Base-by-base conservation (phyloP, 176 grass and related monocot genomes). In the Carex littledalei region DNA sequence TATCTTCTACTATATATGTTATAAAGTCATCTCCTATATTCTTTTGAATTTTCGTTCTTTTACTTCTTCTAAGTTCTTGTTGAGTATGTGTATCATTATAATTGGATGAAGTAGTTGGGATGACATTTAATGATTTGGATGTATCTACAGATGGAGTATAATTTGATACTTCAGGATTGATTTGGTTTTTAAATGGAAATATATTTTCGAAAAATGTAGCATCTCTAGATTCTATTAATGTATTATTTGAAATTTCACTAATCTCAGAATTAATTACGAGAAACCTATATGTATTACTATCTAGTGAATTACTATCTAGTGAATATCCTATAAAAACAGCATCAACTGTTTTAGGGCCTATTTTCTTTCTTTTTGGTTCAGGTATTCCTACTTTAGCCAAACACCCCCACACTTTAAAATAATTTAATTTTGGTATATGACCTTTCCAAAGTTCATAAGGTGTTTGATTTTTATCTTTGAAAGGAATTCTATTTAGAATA, bases 141-240 rank as follows among this genome's bases (percentile, higher is more conserved):
- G 43, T 45, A 45, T 8, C 43, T 45, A 45, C 7, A 8, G 6
- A 39, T 39, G 3, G 37, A 39, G 3, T 39, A 39, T 39, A 39
- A 5, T 39, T 3, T 34, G 3, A 2, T 34, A 34, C 32, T 34
- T 34, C 37, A 39, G 3, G 6, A 64, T 26, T 64, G 62, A 18
- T 74, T 43, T 76, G 71, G 22, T 76, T 76, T 15, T 76, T 76
- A 76, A 76, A 50, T 76, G 71, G 71, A 50, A 52, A 76, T 21
- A 76, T 47, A 76, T 84, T 84, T 84, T 70, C 32, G 29, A 84
- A 84, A 37, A 66, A 84, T 17, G 17, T 55, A 41, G 10, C 60
- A 69, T 84, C 81, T 52, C 14, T 47, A 21, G 59, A 63, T 68
- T 84, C 81, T 64, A 84, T 84, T 29, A 70, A 50, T 15, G 81